These are phyloP conservation scores for Leccinum griseonigrum DNA, from an alignment of 1,284 basidiomycete species.

Conservation along the genomic window DNA sequence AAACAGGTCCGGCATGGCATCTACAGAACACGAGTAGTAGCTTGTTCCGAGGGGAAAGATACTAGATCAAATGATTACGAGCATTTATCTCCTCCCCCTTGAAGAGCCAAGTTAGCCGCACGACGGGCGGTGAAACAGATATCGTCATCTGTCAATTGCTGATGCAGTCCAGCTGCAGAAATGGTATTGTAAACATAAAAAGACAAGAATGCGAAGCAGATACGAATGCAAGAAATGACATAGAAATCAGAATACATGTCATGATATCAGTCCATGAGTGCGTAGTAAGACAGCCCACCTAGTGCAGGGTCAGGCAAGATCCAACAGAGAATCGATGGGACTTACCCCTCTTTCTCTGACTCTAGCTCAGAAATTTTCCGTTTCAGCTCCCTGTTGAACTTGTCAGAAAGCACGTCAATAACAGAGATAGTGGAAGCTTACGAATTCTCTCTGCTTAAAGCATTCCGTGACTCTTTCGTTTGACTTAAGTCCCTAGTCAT, in stretches of 20 bases:
- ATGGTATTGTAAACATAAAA: conserved; percentile 20
- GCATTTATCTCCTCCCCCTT: conserved; percentile 7
- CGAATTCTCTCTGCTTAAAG: conserved; percentile 74
- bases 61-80: conserved; percentile 5
- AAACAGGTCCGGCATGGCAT: background rate
- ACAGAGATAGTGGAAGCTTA: conserved; percentile 37
- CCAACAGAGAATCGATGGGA: conserved; percentile 17
- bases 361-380: conserved; percentile 70
- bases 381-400: conserved; percentile 57
- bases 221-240: conserved; percentile 18
- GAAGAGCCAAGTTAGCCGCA: conserved; percentile 21
- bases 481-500: conserved; percentile 69
- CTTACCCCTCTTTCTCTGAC: conserved; percentile 77
- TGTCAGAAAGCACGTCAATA: conserved; percentile 3
- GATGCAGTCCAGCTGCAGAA: conserved; percentile 21
- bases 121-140: conserved; percentile 41
- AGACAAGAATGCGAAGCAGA: conserved; percentile 24
- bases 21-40: background rate
- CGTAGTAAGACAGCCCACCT: conserved; percentile 69
- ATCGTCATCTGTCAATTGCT: conserved; percentile 40
- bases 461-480: conserved; percentile 76
- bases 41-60: background rate
- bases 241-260: conserved; percentile 24
- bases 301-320: conserved; percentile 16
- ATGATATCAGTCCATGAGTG: conserved; percentile 44